Evolutionary conservation across 305 asterid genomes (phyloP).

Genomic region (Plantago coronopus): DNA sequence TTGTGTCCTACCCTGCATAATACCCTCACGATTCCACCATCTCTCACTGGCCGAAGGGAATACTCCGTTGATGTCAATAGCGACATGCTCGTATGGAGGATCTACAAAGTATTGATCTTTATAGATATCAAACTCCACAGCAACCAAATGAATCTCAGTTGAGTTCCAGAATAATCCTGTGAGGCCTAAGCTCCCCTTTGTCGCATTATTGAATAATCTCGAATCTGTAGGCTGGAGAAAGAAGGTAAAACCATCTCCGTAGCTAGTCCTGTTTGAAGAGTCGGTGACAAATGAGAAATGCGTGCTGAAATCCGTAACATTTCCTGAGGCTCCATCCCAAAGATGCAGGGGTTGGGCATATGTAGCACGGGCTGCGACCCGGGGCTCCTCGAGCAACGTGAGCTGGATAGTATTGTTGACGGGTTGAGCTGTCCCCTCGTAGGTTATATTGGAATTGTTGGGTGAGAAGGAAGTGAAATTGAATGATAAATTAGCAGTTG

Average conservation of each 20-base stretch:
- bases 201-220: background rate
- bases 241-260: constrained; percentile 29
- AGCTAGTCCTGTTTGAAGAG: background rate
- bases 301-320: constrained; percentile 24
- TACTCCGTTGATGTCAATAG: constrained; percentile 27
- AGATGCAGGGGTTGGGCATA: constrained; percentile 23
- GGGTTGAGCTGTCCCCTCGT: background rate
- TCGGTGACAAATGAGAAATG: constrained; percentile 25
- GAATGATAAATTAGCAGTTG: background rate
- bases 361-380: constrained; percentile 23
- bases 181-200: constrained; percentile 22
- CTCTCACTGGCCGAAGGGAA: background rate
- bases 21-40: constrained; percentile 21
- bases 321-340: constrained; percentile 29
- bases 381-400: fast-evolving
- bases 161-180: background rate
- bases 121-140: constrained; percentile 31
- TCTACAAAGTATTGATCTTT: background rate
- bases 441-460: constrained; percentile 9
- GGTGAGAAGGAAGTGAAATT: background rate
- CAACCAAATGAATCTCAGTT: constrained; percentile 10
- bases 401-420: constrained; percentile 12
- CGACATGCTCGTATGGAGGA: constrained; percentile 25
- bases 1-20: constrained; percentile 1
- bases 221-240: constrained; percentile 18